Conservation (phyloP, 805 yeast species). For the Brettanomyces anomalus region DNA sequence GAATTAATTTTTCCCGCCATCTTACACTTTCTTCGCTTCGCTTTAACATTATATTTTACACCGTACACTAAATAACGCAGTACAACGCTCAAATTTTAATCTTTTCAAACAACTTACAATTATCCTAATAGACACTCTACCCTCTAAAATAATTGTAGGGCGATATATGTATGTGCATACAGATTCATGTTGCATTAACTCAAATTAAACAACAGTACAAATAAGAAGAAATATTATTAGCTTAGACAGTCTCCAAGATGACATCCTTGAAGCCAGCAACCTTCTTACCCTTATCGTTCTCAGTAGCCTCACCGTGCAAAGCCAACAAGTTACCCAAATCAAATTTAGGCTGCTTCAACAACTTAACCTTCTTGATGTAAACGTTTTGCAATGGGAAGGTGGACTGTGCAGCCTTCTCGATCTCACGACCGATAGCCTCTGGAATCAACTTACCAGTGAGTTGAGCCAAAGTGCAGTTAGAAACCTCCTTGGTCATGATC, state of each 20-base stretch:
- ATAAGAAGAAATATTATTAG: conserved; percentile 1
- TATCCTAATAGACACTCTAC: no score
- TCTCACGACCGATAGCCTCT: conserved; percentile 98
- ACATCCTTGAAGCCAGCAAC: conserved; percentile 97
- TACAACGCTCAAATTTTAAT: no score
- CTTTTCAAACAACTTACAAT: no score
- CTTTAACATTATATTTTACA: no score
- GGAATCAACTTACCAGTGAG: conserved; percentile 96
- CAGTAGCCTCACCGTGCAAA: conserved; percentile 92
- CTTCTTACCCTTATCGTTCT: conserved; percentile 97
- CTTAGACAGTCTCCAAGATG: conserved; percentile 93
- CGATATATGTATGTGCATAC: conserved; percentile 1
- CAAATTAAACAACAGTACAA: conserved; percentile 1
- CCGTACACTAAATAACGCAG: no score
- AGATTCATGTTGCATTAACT: neutral
- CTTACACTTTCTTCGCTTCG: no score
- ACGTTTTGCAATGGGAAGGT: conserved; percentile 98
- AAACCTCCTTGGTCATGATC: conserved; percentile 93
- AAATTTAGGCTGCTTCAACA: conserved; percentile 97
- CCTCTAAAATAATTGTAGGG: no score
- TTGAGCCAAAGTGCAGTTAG: conserved; percentile 91
- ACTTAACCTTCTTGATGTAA: conserved; percentile 97
- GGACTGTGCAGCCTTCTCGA: conserved; percentile 89
- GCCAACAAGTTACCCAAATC: conserved; percentile 94
- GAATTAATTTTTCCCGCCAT: no score